Evolutionary conservation across 257 asterid genomes (phyloP).

Genomic region (Salvia miltiorrhiza): DNA sequence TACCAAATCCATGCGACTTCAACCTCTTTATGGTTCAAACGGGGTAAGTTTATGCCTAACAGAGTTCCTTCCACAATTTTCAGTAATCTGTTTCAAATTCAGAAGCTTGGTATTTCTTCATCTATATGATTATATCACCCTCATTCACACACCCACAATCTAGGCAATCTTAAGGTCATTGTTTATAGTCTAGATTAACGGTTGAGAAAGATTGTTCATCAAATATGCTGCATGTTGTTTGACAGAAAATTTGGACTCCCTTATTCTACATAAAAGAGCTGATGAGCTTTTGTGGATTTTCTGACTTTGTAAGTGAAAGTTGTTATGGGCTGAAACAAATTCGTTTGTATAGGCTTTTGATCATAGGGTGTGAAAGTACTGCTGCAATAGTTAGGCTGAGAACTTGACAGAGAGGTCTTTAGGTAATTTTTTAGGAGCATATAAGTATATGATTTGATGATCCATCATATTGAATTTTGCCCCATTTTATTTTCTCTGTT

Average conservation of each 20-base stretch:
- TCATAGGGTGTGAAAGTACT: conserved; percentile 1
- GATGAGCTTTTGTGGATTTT: background rate
- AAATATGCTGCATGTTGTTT: background rate
- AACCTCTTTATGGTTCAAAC: conserved; percentile 96
- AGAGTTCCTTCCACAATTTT: background rate
- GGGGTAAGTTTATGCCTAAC: conserved; percentile 48
- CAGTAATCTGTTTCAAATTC: background rate
- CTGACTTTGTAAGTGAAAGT: background rate
- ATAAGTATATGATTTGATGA: background rate
- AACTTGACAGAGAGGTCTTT: background rate
- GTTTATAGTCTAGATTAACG: background rate
- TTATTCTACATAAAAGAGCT: background rate
- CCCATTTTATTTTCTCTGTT: background rate
- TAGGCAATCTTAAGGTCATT: background rate
- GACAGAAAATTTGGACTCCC: background rate
- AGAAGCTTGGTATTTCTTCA: background rate
- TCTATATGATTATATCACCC: background rate
- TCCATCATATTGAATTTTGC: background rate
- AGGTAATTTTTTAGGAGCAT: background rate
- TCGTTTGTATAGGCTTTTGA: background rate
- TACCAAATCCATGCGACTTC: conserved; percentile 83
- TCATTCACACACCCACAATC: background rate
- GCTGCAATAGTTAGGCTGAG: background rate
- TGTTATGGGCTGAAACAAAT: background rate
- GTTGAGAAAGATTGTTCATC: background rate